These are phyloP conservation scores for Monilinia aucupariae DNA, from an alignment of 2,329 filamentous ascomycete genomes.

Conservation along the genomic window DNA sequence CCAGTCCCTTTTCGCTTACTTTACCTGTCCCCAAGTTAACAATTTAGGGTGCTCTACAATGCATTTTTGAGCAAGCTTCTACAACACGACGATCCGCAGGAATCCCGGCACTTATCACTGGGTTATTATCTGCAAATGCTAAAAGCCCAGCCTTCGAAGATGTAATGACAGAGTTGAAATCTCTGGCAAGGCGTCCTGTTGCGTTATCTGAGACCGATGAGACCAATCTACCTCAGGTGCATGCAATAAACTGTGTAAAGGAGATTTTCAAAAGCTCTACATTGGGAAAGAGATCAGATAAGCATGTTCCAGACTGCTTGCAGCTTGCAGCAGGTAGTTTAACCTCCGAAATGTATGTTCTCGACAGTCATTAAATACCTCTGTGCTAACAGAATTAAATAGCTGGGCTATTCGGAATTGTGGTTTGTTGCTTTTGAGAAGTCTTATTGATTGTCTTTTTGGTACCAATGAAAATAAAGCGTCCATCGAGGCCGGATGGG, in stretches of 20 bases:
- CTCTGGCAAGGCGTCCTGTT: constrained; percentile 52
- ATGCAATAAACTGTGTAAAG: constrained; percentile 89
- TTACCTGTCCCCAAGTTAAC: constrained; percentile 21
- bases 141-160: constrained; percentile 55
- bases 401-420: constrained; percentile 95
- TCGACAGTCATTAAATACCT: background rate
- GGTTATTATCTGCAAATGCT: constrained; percentile 65
- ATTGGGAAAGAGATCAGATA: constrained; percentile 66
- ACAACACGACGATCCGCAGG: constrained; percentile 89
- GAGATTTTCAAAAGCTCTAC: constrained; percentile 83
- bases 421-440: constrained; percentile 80
- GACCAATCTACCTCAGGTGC: constrained; percentile 77
- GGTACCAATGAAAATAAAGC: constrained; percentile 68
- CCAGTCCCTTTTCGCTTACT: constrained; percentile 17
- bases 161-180: constrained; percentile 57
- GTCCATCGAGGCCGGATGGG: constrained; percentile 56
- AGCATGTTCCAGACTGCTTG: constrained; percentile 66
- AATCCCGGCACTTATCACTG: constrained; percentile 79
- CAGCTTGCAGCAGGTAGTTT: constrained; percentile 76
- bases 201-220: constrained; percentile 49
- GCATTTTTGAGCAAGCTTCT: constrained; percentile 69
- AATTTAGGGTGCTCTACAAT: constrained; percentile 55
- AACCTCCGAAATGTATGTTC: constrained; percentile 64
- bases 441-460: constrained; percentile 73
- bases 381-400: constrained; percentile 14